Percentiles rank a stretch among this genome's conserved stretches.
phyloP scores from a whole-genome alignment of 2,329 filamentous ascomycete genomes.

The Hirsutella minnesotensis region DNA sequence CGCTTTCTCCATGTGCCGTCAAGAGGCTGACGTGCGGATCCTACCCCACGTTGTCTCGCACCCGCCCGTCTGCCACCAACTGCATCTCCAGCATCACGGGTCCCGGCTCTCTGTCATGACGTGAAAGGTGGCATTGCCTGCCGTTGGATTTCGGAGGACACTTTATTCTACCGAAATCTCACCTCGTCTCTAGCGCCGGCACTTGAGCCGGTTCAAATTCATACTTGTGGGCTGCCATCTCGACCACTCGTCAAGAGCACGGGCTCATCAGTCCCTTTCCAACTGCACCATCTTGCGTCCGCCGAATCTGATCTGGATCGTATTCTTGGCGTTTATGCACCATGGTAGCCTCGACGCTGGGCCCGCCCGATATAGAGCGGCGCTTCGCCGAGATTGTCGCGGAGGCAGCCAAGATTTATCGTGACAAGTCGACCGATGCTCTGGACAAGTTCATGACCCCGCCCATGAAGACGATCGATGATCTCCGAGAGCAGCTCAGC shows the following conservation, averaged over 20 bases:
- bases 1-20: not conserved
- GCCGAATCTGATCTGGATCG: not conserved
- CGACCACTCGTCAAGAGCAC: too few species aligned
- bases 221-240: not conserved
- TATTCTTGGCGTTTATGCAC: not conserved
- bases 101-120: too few species aligned
- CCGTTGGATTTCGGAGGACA: not conserved
- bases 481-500: conserved; percentile 19
- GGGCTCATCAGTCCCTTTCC: too few species aligned
- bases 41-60: not conserved
- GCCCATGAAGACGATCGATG: conserved; percentile 18
- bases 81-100: not conserved
- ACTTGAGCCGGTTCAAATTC: too few species aligned
- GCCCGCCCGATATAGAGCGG: conserved; percentile 3
- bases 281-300: not conserved
- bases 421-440: conserved; percentile 14
- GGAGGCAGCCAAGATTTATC: conserved; percentile 21
- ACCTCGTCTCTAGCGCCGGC: too few species aligned
- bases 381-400: conserved; percentile 18
- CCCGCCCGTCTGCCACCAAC: not conserved
- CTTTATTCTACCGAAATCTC: not conserved
- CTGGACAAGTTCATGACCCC: conserved; percentile 21
- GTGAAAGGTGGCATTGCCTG: too few species aligned
- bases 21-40: not conserved
- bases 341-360: not conserved